These are phyloP conservation scores for Pseudomonodictys pantanalensis DNA, from an alignment of 495 filamentous ascomycete species.

Conservation along the genomic window DNA sequence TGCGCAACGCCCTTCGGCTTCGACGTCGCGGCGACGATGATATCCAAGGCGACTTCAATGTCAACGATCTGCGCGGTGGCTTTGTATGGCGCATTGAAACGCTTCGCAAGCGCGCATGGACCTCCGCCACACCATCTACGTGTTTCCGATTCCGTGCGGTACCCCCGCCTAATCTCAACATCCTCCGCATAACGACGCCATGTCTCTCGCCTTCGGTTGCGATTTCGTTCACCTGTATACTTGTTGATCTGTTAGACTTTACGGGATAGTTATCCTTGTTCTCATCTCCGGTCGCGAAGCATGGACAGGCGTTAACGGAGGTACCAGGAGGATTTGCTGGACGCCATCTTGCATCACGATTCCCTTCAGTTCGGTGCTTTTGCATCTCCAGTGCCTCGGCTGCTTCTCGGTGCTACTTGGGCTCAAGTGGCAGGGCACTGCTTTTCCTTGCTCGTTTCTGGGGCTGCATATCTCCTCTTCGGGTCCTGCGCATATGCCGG, in stretches of 20 bases:
- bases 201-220: neutral
- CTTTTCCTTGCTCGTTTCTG: neutral
- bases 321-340: too few species aligned
- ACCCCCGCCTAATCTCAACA: constrained; percentile 1
- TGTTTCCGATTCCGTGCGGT: neutral
- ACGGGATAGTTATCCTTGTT: too few species aligned
- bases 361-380: too few species aligned
- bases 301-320: too few species aligned
- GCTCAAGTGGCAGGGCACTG: neutral
- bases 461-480: neutral
- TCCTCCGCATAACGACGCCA: neutral
- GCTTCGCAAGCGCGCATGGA: constrained; percentile 5
- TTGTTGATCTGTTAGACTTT: constrained; percentile 1
- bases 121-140: neutral
- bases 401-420: neutral
- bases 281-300: too few species aligned
- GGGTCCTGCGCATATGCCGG: constrained; percentile 1
- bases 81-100: constrained; percentile 18
- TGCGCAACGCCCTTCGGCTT: constrained; percentile 14
- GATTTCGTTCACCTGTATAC: constrained; percentile 15
- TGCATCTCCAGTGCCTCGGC: too few species aligned
- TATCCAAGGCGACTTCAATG: neutral
- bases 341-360: too few species aligned
- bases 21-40: constrained; percentile 29
- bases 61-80: constrained; percentile 7